Evolutionary conservation across 2,329 filamentous ascomycete genomes (phyloP), one percentile per base, ranked within the genome.

Genomic region (Stemphylium vesicarium): DNA sequence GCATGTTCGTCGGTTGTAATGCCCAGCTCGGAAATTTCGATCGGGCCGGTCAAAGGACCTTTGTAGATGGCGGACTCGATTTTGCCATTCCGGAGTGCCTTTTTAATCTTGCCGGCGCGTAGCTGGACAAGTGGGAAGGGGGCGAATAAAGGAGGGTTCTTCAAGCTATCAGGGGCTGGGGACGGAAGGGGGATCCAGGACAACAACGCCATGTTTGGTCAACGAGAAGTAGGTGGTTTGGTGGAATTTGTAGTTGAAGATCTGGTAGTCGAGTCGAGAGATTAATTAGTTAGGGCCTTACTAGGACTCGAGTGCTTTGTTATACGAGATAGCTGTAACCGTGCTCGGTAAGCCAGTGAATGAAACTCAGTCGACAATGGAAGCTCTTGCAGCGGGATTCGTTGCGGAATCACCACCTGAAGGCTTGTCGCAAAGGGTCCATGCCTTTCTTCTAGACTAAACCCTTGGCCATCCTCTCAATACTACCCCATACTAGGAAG

Each of bases 1-100:
- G 87, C 85, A 53, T 88, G 86, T 64, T 88, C 84, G 56, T 89
- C 87, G 4, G 75, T 80, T 13, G 82, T 78, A 12, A 88, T 79
- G 0, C 86, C 86, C 2, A 80, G 62, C 16, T 72, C 75, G 2
- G 71, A 75, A 32, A 87, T 78, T 3, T 75, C 69, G 3, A 85
- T 75, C 0, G 79, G 79, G 0, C 77, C 80, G 2, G 71, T 29
- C 6, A 80, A 75, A 2, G 78, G 49, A 0, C 61, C 63, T 65
- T 87, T 87, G 73, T 84, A 80, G 56, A 88, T 88, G 1, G 83
- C 85, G 0, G 83, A 82, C 15, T 59, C 60, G 32, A 70, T 74
- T 39, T 85, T 78, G 11, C 77, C 76, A 2, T 85, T 75, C 0
- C 80, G 80, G 3, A 78, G 77, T 72, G 86, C 79, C 20, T 76